A percentile compares a stretch with the other conserved stretches of the same genome.
Conservation (phyloP, 345 rosid genomes). For the Gynandropsis gynandra region DNA sequence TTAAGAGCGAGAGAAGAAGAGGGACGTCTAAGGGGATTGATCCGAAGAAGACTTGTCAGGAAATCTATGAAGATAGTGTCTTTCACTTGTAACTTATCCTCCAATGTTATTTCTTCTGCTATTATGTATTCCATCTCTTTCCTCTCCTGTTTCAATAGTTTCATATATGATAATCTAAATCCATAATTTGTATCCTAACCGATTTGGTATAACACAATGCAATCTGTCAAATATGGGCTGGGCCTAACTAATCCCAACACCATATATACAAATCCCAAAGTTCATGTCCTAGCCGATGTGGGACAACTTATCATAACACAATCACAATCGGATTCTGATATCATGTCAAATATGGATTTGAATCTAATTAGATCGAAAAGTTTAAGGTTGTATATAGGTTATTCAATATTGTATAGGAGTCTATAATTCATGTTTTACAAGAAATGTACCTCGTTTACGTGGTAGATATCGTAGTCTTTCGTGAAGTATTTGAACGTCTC, state of each 20-base stretch:
- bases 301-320: too few relatives aligned
- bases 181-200: background rate
- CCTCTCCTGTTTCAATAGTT: constrained; percentile 47
- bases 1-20: constrained; percentile 72
- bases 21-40: constrained; percentile 72
- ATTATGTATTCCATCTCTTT: constrained; percentile 68
- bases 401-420: background rate
- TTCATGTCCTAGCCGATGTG: too few relatives aligned
- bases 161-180: background rate
- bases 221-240: too few relatives aligned
- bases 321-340: too few relatives aligned
- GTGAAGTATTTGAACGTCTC: constrained; percentile 84
- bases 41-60: constrained; percentile 56
- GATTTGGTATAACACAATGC: background rate
- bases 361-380: constrained; percentile 7
- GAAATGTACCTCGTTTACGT: constrained; percentile 53
- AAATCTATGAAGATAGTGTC: constrained; percentile 58
- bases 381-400: background rate
- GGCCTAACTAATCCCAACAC: too few relatives aligned
- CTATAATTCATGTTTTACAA: too few relatives aligned
- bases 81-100: constrained; percentile 46
- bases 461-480: constrained; percentile 62
- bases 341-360: too few relatives aligned
- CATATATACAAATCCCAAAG: too few relatives aligned
- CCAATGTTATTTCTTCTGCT: constrained; percentile 61